Evolutionary conservation across 306 rosid genomes (phyloP), one percentile per base, ranked within the genome.

Genomic region (Gleditsia sinensis): DNA sequence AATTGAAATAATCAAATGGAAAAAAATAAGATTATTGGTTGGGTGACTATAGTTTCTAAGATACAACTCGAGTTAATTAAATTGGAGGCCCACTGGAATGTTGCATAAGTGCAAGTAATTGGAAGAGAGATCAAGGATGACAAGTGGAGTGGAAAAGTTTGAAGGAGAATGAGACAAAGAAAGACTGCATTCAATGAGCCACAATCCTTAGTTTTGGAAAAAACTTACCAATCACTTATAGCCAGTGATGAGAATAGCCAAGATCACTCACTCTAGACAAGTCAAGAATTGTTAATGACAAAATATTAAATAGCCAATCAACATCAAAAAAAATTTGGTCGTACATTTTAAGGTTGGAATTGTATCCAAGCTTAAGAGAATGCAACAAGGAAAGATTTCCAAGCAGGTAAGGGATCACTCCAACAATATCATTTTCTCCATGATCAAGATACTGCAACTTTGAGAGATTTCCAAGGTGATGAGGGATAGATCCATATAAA

Each of bases 391-490:
- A 32, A 16, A 69, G 75, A 16, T 53, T 50, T 17, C 61, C 62
- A 50, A 68, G 74, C 12, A 49, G 74, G 36, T 5, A 10, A 50
- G 60, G 74, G 42, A 68, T 50, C 6, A 4, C 49, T 33, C 74
- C 74, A 37, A 11, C 16, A 20, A 58, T 17, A 43, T 0, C 0
- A 43, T 28, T 20, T 0, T 0, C 0, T 3, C 27, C 9, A 34
- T 56, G 76, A 32, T 72, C 64, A 17, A 55, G 76, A 58, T 25
- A 37, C 13, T 57, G 57, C 43, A 72, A 14, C 8, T 57, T 53
- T 7, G 67, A 72, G 7, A 69, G 81, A 40, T 49, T 70, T 8
- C 59, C 72, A 1, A 78, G 56, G 19, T 78, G 78, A 0, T 5
- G 20, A 55, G 80, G 80, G 20, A 67, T 76, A 7, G 1, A 9